Base-by-base conservation (phyloP, 2,329 filamentous ascomycete species). In the Elsinoe necatrix region DNA sequence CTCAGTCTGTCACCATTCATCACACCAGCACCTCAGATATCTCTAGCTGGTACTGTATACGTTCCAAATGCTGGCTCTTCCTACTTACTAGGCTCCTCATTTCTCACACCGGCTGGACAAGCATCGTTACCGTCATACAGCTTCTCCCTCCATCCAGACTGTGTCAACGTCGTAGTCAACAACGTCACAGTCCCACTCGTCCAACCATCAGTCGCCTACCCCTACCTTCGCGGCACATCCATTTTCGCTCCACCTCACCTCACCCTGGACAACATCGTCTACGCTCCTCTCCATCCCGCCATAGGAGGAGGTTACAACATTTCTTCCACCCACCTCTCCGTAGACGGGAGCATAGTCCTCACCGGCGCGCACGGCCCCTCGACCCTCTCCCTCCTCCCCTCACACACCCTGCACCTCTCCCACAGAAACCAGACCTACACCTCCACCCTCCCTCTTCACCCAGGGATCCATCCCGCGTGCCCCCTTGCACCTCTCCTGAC, bases 371-470 rank as follows among this genome's bases (percentile, higher is more conserved):
- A 61, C 41, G 64, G 65, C 35, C 57, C 56, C 2, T 67, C 70
- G 23, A 71, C 68, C 1, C 58, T 73, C 37, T 62, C 64, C 7
- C 63, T 69, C 14, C 42, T 61, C 67, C 2, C 45, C 12, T 18
- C 23, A 4, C 25, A 31, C 45, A 50, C 45, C 4, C 45, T 50
- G 14, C n/a, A 14, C n/a, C 66, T 76, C 4, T 72, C 68, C 0
- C 69, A 73, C 0, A 73, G 72, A 11, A 71, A 70, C 7, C 48
- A 54, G 2, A 65, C 64, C 9, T 68, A 67, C 1, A 67, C 65
- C 29, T 65, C 61, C 4, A 56, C 56, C 31, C 62, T 64, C 23
- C 43, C 60, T 18, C 60, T 57, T n/a, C 61, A 62, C 7, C 62
- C 63, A 47, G 65, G 60, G 11, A 35, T 50, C n/a, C 27, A 50